Evolutionary conservation across 2,329 filamentous ascomycete genomes (phyloP).

Genomic region (Beauveria bassiana): DNA sequence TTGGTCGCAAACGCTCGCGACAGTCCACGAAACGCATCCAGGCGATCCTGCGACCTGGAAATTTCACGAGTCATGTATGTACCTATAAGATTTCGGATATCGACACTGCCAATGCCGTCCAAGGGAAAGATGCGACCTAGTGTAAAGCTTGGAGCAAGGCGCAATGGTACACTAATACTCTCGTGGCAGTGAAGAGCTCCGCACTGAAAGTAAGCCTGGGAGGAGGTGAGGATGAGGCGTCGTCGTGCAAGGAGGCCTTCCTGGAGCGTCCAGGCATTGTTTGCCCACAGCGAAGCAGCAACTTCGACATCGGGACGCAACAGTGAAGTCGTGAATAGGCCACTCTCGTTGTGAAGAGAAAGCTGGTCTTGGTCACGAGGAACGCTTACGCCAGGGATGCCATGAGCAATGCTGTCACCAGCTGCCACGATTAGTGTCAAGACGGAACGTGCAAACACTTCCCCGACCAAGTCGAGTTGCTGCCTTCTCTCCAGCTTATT

Average conservation of each 20-base stretch:
- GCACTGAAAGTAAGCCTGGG: constrained; percentile 32
- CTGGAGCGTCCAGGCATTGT: constrained; percentile 29
- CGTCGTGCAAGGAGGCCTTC: constrained; percentile 28
- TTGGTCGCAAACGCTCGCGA: constrained; percentile 22
- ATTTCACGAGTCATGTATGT: constrained; percentile 25
- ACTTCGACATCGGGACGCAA: constrained; percentile 28
- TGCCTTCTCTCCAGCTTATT: constrained; percentile 18
- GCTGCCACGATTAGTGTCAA: constrained; percentile 30
- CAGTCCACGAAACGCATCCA: constrained; percentile 28
- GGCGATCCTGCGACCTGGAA: constrained; percentile 20
- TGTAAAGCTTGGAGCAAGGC: constrained; percentile 22
- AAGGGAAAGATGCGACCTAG: constrained; percentile 26
- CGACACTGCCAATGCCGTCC: constrained; percentile 17
- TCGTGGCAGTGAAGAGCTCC: constrained; percentile 30
- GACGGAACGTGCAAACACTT: constrained; percentile 26
- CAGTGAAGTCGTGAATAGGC: constrained; percentile 29
- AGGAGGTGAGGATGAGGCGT: constrained; percentile 29
- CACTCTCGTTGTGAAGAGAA: constrained; percentile 25
- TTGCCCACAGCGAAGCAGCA: constrained; percentile 26
- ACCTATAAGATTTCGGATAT: constrained; percentile 22
- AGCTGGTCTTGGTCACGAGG: constrained; percentile 26
- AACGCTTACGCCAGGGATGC: constrained; percentile 28
- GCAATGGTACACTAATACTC: constrained; percentile 26
- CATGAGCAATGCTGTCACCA: constrained; percentile 21
- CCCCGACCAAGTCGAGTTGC: constrained; percentile 25